Evolutionary conservation across 345 rosid genomes (phyloP), one percentile per base, ranked within the genome.

Genomic region (Murraya koenigii): DNA sequence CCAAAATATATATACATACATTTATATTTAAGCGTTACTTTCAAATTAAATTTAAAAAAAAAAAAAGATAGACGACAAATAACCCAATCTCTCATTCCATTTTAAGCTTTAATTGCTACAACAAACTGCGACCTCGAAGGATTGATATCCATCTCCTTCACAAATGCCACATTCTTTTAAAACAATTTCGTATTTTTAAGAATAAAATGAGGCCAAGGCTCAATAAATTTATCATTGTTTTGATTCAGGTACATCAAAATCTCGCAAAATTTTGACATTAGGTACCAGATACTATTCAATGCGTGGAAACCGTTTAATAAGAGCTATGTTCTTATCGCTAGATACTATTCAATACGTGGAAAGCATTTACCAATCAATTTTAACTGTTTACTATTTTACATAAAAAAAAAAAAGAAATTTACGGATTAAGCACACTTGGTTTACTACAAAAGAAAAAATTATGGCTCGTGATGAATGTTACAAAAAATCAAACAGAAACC

Each of bases 231-330:
- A 2, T 30, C 61, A 28, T 85, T 62, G 2, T 9, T 60, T 67
- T 6, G 22, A 62, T 14, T 76, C 73, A 8, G 82, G 76, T 35
- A 84, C 82, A 9, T 89, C 90, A 52, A 4, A 22, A 1, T 79
- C 78, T 56, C 63, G 9, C 76, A 87, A 39, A 39, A 9, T 25
- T 3, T 62, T 49, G 47, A 81, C 22, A n/a, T 71, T 55, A 1
- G 64, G 49, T n/a, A 63, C 15, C 9, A 65, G 6, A 26, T n/a
- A 32, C 9, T 0, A n/a, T 3, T 39, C 26, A n/a, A 44, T 19
- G 5, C 6, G 28, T 1, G 52, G 49, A n/a, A 67, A 67, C 1
- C 76, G 61, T 66, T n/a, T 75, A 4, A 73, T 35, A 15, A 36
- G 28, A 11, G 6, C 3, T 22, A 79, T 1, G 19, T 36, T 28